Conservation (phyloP, 331 rosid genomes). For the Saraca asoca region DNA sequence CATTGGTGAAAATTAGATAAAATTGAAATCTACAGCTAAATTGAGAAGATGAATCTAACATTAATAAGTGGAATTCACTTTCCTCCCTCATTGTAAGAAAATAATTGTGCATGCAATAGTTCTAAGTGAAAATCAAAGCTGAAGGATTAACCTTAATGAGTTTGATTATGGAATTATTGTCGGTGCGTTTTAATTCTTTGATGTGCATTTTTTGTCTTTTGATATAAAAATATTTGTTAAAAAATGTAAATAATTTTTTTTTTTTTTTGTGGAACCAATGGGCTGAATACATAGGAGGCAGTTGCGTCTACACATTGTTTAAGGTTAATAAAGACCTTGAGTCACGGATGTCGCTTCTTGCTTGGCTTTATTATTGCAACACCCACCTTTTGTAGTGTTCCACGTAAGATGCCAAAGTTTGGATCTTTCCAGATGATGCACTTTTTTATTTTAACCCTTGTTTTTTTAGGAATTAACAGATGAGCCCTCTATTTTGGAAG, state of each 20-base stretch:
- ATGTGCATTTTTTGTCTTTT: slow-evolving; percentile 21
- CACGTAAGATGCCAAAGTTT: slow-evolving; percentile 33
- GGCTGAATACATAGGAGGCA: slow-evolving; percentile 22
- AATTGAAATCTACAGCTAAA: too few relatives aligned
- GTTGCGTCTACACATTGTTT: slow-evolving; percentile 29
- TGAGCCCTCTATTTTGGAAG: slow-evolving; percentile 29
- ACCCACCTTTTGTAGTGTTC: slow-evolving; percentile 7
- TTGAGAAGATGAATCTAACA: too few relatives aligned
- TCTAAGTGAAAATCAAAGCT: too few relatives aligned
- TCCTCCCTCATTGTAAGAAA: too few relatives aligned
- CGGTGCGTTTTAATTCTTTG: too few relatives aligned
- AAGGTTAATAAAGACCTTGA: slow-evolving; percentile 12
- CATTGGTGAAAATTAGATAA: too few relatives aligned
- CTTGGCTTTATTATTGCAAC: too few relatives aligned
- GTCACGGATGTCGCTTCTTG: slow-evolving; percentile 34
- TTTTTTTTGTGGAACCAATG: slow-evolving; percentile 30
- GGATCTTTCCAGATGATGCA: slow-evolving; percentile 34
- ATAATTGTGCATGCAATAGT: too few relatives aligned
- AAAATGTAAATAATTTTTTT: too few relatives aligned
- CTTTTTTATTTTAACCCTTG: not conserved
- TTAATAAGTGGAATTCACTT: too few relatives aligned
- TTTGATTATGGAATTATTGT: too few relatives aligned
- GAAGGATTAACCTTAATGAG: too few relatives aligned
- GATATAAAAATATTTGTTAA: slow-evolving; percentile 24
- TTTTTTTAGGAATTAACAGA: slow-evolving; percentile 19